Evolutionary conservation across 768 basidiomycete species (phyloP).

Genomic region (Naematelia encephala): DNA sequence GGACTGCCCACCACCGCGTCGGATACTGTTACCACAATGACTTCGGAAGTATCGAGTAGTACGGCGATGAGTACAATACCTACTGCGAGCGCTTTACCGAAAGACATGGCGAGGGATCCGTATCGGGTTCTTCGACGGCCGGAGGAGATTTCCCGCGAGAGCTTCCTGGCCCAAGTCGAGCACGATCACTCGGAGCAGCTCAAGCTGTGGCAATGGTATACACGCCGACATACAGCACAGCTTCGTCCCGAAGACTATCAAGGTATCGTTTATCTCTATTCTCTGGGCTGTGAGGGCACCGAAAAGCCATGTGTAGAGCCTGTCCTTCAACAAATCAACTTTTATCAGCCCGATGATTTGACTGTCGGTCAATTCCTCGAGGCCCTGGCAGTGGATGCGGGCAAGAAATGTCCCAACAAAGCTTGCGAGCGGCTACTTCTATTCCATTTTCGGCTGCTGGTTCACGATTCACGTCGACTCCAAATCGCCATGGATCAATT

Average conservation of each 20-base stretch:
- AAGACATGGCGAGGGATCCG: slow-evolving; percentile 31
- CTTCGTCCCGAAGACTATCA: slow-evolving; percentile 92
- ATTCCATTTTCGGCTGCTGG: slow-evolving; percentile 82
- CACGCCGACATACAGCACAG: slow-evolving; percentile 77
- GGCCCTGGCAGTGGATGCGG: slow-evolving; percentile 55
- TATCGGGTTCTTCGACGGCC: slow-evolving; percentile 58
- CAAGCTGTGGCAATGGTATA: slow-evolving; percentile 93
- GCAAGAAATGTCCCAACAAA: slow-evolving; percentile 74
- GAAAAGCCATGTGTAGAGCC: slow-evolving; percentile 68
- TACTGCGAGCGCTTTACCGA: slow-evolving; percentile 4
- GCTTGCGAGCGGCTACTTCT: slow-evolving; percentile 75
- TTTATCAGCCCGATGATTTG: slow-evolving; percentile 88
- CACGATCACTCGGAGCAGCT: slow-evolving; percentile 82
- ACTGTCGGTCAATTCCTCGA: slow-evolving; percentile 94
- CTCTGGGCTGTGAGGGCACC: slow-evolving; percentile 73
- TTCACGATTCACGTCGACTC: slow-evolving; percentile 80
- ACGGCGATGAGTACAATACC: slow-evolving; percentile 27
- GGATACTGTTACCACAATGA: slow-evolving; percentile 5
- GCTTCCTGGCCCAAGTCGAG: slow-evolving; percentile 65
- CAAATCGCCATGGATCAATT: slow-evolving; percentile 82
- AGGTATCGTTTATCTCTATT: slow-evolving; percentile 74
- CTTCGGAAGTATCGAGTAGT: slow-evolving; percentile 16
- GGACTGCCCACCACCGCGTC: slow-evolving; percentile 6
- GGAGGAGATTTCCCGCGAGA: slow-evolving; percentile 71
- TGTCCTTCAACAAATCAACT: slow-evolving; percentile 67